phyloP scores from a whole-genome alignment of 2,329 filamentous ascomycete genomes.

The Aspergillus aculeatus region DNA sequence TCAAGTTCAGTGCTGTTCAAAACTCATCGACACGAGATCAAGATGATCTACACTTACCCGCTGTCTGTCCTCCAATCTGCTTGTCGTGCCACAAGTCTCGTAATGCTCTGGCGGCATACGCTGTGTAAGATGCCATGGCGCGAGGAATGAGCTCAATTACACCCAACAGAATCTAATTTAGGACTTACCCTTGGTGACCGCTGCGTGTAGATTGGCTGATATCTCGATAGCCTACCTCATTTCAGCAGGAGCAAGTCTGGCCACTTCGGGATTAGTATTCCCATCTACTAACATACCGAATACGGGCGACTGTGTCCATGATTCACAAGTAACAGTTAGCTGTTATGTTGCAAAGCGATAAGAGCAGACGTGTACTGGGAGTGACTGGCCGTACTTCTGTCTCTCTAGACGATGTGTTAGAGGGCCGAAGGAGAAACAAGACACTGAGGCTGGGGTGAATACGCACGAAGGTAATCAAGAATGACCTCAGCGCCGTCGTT shows the following conservation, averaged over 20 bases:
- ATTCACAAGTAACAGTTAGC: constrained; percentile 14
- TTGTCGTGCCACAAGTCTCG: constrained; percentile 63
- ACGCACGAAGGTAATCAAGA: constrained; percentile 52
- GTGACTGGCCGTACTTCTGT: constrained; percentile 44
- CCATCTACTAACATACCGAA: constrained; percentile 34
- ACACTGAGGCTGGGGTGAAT: background rate
- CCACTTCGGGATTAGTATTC: background rate
- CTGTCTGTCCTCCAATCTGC: constrained; percentile 57
- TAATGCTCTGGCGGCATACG: constrained; percentile 59
- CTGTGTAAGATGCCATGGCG: constrained; percentile 29
- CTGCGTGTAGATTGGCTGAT: constrained; percentile 61
- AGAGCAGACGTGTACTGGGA: background rate
- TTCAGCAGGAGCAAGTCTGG: background rate
- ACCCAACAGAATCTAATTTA: background rate
- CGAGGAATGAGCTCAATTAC: background rate
- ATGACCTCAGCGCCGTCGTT: constrained; percentile 44
- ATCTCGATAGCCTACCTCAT: constrained; percentile 53
- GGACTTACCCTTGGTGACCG: constrained; percentile 54
- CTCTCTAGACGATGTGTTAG: constrained; percentile 35
- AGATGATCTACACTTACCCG: constrained; percentile 41
- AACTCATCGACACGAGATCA: background rate
- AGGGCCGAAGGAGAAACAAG: background rate
- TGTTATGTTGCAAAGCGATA: background rate
- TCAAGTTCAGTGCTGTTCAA: background rate
- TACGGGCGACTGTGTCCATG: constrained; percentile 49